Evolutionary conservation across 192 early-diverging fungal genomes (phyloP).

Genomic region (Gryganskiella cystojenkinii): DNA sequence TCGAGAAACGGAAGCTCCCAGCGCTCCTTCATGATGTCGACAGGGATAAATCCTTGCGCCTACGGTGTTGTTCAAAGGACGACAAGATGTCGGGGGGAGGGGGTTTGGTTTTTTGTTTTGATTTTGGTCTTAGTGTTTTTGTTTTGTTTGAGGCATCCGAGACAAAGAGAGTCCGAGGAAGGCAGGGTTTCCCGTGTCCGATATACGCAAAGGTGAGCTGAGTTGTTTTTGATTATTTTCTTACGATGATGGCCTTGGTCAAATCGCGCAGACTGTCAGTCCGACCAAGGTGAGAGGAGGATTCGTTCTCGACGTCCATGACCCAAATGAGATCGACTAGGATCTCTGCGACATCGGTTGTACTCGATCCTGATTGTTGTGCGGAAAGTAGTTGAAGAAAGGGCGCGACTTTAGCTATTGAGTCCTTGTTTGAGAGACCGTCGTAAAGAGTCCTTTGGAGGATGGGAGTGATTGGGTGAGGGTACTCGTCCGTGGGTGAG

Average conservation of each 20-base stretch:
- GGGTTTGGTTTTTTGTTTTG: too few species aligned
- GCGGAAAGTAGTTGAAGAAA: slow-evolving; percentile 12
- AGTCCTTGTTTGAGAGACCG: slow-evolving; percentile 1
- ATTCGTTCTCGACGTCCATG: slow-evolving; percentile 32
- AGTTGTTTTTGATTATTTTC: neutral
- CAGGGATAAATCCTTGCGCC: slow-evolving; percentile 53
- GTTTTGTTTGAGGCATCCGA: too few species aligned
- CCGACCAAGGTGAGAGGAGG: neutral
- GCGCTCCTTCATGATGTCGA: slow-evolving; percentile 59
- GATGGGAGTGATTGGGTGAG: slow-evolving; percentile 8
- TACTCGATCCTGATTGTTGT: neutral
- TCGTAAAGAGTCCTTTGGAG: slow-evolving; percentile 11
- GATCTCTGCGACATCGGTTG: slow-evolving; percentile 10
- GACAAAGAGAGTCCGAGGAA: too few species aligned
- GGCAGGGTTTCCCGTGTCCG: too few species aligned
- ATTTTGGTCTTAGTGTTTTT: too few species aligned
- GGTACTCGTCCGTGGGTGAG: slow-evolving; percentile 2
- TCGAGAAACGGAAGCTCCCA: slow-evolving; percentile 67
- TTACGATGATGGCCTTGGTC: slow-evolving; percentile 39
- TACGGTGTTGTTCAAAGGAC: too few species aligned
- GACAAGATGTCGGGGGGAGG: neutral
- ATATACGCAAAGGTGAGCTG: too few species aligned
- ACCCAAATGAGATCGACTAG: slow-evolving; percentile 45
- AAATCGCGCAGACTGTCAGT: slow-evolving; percentile 9
- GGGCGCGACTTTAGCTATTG: neutral